Base-by-base conservation (phyloP, 495 filamentous ascomycete species). In the Hypoxylon fuscum region DNA sequence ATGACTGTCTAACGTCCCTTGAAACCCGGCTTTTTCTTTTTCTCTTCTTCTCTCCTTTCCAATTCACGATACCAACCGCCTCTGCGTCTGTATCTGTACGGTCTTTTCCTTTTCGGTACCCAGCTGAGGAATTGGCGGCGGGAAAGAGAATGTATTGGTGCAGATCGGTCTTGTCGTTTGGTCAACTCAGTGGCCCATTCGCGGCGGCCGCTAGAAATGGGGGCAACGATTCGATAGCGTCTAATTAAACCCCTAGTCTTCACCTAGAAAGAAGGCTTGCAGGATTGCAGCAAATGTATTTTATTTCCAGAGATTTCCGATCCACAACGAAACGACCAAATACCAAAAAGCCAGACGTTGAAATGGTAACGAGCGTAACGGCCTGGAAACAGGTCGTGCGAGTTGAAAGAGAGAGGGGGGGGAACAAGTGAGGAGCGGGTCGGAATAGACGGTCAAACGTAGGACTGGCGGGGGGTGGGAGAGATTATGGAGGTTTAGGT, bases 361-460 rank as follows among this genome's bases (percentile, higher is more conserved):
- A 63, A 64, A 70, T 51, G 44, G 61, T 60, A 72, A 72, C 69
- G 67, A 72, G 58, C 69, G 67, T 49, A 56, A 68, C 52, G 50
- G 47, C 63, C 60, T 60, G 52, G 54, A 55, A 48, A 54, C 53
- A 68, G 64, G 66, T 52, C 49, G 53, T 62, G 63, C 43, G 58
- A 50, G 38, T 44, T 35, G 46, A 14, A 35, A 48, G 15, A 42
- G 14, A 65, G 22, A 58, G 62, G 37, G 42, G 61, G 32, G 41
- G 25, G 45, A 42, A 45, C 47, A 56, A 38, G 45, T 37, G 35
- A 52, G 38, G 62, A 64, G 41, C 58, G 67, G 58, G 58, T 65
- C 61, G 64, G 61, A 59, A 65, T 50, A 55, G 43, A 64, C 55
- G 46, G 65, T 61, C 55, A 64, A 64, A 68, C 63, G 63, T 66